phyloP scores from a whole-genome alignment of 495 filamentous ascomycete genomes.

The Apodospora peruviana region DNA sequence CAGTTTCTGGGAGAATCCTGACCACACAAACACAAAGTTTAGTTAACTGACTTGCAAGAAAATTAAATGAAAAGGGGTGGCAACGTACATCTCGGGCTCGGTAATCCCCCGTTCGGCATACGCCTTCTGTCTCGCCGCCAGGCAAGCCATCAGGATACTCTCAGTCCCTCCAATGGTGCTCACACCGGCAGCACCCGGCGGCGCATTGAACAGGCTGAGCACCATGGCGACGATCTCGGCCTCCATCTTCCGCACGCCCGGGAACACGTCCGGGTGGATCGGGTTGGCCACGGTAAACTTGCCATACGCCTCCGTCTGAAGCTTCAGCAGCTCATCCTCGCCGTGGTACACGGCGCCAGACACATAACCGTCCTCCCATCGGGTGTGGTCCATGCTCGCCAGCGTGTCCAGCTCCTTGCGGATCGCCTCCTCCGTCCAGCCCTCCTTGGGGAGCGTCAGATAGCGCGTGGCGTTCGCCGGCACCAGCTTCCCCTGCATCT shows the following conservation, averaged over 20 bases:
- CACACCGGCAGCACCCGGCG: constrained; percentile 74
- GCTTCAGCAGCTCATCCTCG: constrained; percentile 70
- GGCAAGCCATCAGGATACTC: constrained; percentile 90
- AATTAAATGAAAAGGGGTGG: background rate
- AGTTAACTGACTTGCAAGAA: background rate
- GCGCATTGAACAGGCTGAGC: constrained; percentile 85
- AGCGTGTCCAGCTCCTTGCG: constrained; percentile 74
- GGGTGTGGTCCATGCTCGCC: constrained; percentile 81
- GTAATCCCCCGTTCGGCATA: constrained; percentile 76
- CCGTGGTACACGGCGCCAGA: constrained; percentile 97
- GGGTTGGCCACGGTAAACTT: constrained; percentile 96
- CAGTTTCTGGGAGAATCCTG: constrained; percentile 91
- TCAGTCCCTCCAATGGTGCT: constrained; percentile 93
- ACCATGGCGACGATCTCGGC: constrained; percentile 98
- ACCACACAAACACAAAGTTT: constrained; percentile 1
- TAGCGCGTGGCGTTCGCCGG: constrained; percentile 69
- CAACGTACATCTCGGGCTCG: constrained; percentile 84
- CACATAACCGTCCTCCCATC: constrained; percentile 94
- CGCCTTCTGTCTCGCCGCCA: constrained; percentile 84
- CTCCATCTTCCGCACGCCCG: constrained; percentile 98
- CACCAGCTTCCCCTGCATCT: constrained; percentile 77
- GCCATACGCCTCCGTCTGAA: constrained; percentile 88
- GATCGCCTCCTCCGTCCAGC: constrained; percentile 75
- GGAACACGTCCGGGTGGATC: constrained; percentile 98
- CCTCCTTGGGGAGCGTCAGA: constrained; percentile 74